Percentiles rank a stretch among this genome's conserved stretches.
phyloP scores from a whole-genome alignment of 495 filamentous ascomycete genomes.

The Apiosordaria backusii region DNA sequence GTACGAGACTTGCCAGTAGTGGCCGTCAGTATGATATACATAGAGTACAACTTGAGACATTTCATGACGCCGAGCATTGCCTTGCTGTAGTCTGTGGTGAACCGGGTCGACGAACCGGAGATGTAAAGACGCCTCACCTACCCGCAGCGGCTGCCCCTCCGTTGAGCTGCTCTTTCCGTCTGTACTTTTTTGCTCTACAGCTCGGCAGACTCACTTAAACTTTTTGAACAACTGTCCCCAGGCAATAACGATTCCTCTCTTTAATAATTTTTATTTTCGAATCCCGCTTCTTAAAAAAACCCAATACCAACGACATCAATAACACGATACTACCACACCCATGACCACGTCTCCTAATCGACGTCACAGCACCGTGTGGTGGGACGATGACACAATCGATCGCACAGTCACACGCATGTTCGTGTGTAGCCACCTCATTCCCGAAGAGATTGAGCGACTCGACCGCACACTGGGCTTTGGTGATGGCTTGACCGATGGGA shows the following conservation, averaged over 20 bases:
- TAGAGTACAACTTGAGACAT: background rate
- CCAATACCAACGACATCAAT: background rate
- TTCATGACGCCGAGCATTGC: constrained; percentile 3
- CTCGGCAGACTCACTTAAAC: background rate
- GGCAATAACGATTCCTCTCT: background rate
- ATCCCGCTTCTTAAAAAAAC: background rate
- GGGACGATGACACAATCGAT: constrained; percentile 74
- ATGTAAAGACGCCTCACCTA: background rate
- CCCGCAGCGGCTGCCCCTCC: background rate
- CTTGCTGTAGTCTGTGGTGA: background rate
- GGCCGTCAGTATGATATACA: background rate
- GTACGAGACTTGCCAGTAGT: too few relatives aligned
- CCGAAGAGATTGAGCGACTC: constrained; percentile 60
- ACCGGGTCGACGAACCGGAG: background rate
- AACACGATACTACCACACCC: background rate
- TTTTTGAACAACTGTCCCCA: background rate
- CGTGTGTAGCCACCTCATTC: constrained; percentile 62
- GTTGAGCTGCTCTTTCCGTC: background rate
- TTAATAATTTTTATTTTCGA: background rate
- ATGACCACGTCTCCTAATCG: constrained; percentile 1
- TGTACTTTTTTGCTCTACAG: background rate
- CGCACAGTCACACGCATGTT: constrained; percentile 67
- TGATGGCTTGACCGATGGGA: constrained; percentile 84
- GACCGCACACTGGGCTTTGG: constrained; percentile 73
- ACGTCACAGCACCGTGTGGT: constrained; percentile 55